Conservation (phyloP, 163 green algal genomes). For the Coccomyxa subellipsoidea region DNA sequence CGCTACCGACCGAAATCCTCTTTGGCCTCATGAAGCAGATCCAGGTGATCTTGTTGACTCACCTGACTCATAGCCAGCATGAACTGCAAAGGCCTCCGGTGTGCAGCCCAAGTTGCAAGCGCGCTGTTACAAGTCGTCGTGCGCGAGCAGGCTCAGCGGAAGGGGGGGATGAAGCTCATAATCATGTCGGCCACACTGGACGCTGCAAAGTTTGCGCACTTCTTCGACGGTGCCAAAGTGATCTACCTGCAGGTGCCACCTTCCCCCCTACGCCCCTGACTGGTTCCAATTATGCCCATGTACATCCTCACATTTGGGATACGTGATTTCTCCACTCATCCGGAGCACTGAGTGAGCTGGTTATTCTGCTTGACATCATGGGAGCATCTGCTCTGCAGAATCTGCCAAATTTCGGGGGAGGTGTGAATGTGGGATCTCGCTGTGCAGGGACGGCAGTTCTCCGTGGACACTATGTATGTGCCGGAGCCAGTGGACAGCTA, state of each 20-base stretch:
- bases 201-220: constrained; percentile 63
- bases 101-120: not conserved
- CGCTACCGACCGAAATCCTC: constrained; percentile 85
- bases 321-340: too few species aligned
- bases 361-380: too few species aligned
- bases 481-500: constrained; percentile 78
- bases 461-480: constrained; percentile 80
- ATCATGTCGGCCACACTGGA: constrained; percentile 93
- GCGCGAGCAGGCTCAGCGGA: constrained; percentile 16
- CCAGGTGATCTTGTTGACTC: constrained; percentile 25
- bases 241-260: constrained; percentile 61
- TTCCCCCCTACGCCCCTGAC: not conserved
- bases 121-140: too few species aligned
- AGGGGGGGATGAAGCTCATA: constrained; percentile 64
- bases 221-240: constrained; percentile 60
- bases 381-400: too few species aligned
- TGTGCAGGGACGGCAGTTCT: constrained; percentile 65
- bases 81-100: not conserved
- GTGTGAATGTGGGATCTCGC: not conserved
- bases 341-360: too few species aligned
- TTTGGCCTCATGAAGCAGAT: constrained; percentile 83
- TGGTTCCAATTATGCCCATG: too few species aligned
- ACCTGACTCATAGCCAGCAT: not conserved
- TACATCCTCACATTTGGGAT: too few species aligned
- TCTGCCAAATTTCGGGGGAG: not conserved